These are phyloP conservation scores for Ramaria sp. DNA, from an alignment of 768 basidiomycete species.

Conservation along the genomic window DNA sequence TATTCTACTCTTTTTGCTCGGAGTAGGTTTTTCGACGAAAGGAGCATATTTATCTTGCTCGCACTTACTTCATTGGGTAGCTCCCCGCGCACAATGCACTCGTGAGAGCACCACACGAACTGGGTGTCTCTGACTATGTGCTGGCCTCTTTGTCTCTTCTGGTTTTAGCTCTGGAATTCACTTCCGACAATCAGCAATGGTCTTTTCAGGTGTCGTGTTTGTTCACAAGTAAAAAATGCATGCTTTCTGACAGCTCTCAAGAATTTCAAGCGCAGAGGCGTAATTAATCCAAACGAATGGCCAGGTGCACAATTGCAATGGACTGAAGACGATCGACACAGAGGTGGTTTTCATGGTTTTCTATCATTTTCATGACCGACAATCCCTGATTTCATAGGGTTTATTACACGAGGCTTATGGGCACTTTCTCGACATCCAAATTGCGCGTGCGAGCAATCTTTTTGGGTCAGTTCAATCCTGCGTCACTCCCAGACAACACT, in stretches of 20 bases:
- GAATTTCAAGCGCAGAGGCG: constrained; percentile 53
- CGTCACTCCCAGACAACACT: background rate
- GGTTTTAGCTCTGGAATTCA: constrained; percentile 62
- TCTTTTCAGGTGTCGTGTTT: constrained; percentile 41
- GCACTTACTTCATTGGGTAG: constrained; percentile 8
- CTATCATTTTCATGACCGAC: no score
- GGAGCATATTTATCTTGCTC: constrained; percentile 5
- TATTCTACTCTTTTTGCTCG: constrained; percentile 63
- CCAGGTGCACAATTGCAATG: constrained; percentile 53
- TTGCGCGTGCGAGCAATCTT: constrained; percentile 80
- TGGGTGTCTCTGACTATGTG: constrained; percentile 49
- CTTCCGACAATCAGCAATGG: constrained; percentile 87
- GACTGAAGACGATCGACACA: constrained; percentile 53
- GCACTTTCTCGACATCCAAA: constrained; percentile 86
- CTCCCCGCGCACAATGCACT: constrained; percentile 48
- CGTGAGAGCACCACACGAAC: constrained; percentile 43
- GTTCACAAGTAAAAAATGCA: background rate
- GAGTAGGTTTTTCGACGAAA: constrained; percentile 14
- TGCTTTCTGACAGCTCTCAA: constrained; percentile 13
- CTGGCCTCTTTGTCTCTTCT: constrained; percentile 50
- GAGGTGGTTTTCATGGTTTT: constrained; percentile 18
- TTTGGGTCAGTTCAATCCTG: constrained; percentile 52
- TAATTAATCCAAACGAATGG: constrained; percentile 43
- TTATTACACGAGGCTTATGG: constrained; percentile 80
- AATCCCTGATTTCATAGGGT: constrained; percentile 34